These are phyloP conservation scores for Plasmodium chabaudi DNA, from an alignment of 169 alveolate species.

Conservation along the genomic window DNA sequence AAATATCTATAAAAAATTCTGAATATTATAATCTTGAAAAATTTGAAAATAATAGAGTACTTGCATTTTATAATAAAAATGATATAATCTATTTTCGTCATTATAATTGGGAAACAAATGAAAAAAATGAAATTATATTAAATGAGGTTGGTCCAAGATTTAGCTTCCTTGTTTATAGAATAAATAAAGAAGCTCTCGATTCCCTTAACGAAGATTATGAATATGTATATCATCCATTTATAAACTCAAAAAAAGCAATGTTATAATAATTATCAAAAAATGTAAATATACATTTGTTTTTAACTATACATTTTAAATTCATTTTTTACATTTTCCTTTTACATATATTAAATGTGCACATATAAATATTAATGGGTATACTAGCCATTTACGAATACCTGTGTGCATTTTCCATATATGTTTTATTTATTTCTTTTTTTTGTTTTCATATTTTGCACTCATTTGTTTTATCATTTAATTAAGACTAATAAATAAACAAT, in stretches of 20 bases:
- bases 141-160: slow-evolving; percentile 97
- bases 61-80: slow-evolving; percentile 92
- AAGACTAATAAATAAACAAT: no score
- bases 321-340: no score
- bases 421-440: no score
- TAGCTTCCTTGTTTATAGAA: slow-evolving; percentile 94
- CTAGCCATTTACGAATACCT: no score
- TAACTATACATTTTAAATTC: no score
- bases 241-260: slow-evolving; percentile 93
- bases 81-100: slow-evolving; percentile 95
- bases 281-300: no score
- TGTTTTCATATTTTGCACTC: no score
- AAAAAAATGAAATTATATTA: slow-evolving; percentile 89
- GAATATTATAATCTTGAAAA: slow-evolving; percentile 59
- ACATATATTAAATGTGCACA: no score
- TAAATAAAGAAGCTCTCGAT: slow-evolving; percentile 97
- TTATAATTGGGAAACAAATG: slow-evolving; percentile 90
- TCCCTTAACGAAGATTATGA: slow-evolving; percentile 96
- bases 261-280: background rate
- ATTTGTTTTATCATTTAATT: no score
- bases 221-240: slow-evolving; percentile 98
- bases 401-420: no score
- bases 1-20: slow-evolving; percentile 47
- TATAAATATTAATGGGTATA: no score
- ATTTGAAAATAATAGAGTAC: slow-evolving; percentile 92